Evolutionary conservation across 441 rosid species (phyloP).

Genomic region (Euphorbia celastroides): DNA sequence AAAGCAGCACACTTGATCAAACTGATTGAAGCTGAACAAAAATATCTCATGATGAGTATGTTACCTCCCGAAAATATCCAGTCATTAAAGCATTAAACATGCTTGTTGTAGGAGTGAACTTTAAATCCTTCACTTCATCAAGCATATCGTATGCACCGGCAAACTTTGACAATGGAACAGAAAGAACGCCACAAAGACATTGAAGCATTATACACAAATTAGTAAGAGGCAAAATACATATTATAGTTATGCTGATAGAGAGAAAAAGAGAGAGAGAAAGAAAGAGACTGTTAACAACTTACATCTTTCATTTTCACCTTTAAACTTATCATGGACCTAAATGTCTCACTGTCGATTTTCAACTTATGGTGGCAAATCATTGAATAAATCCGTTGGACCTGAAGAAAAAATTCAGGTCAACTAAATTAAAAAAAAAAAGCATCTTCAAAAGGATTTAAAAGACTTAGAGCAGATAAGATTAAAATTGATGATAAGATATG

Average conservation of each 20-base stretch:
- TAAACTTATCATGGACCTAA: slow-evolving; percentile 60
- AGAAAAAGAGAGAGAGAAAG: neutral
- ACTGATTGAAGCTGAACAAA: neutral
- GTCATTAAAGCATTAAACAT: slow-evolving; percentile 77
- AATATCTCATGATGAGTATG: slow-evolving; percentile 14
- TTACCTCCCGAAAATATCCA: slow-evolving; percentile 80
- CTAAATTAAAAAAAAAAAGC: neutral
- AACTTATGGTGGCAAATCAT: slow-evolving; percentile 42
- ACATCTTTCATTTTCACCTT: slow-evolving; percentile 78
- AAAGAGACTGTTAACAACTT: slow-evolving; percentile 27
- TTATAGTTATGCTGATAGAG: neutral
- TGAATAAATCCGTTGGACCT: slow-evolving; percentile 68
- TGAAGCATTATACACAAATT: neutral
- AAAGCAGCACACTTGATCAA: neutral
- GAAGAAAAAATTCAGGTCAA: slow-evolving; percentile 5
- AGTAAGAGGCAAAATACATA: neutral
- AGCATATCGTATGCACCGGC: slow-evolving; percentile 70
- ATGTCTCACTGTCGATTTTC: slow-evolving; percentile 60
- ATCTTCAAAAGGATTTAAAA: neutral
- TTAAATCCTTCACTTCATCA: slow-evolving; percentile 50
- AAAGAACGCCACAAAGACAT: neutral
- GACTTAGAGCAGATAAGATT: neutral
- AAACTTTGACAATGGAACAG: slow-evolving; percentile 29
- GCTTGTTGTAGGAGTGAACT: slow-evolving; percentile 46
- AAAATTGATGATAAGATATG: neutral